Conservation (phyloP, 1,284 basidiomycete species). For the Cryptococcus maquisensis region DNA sequence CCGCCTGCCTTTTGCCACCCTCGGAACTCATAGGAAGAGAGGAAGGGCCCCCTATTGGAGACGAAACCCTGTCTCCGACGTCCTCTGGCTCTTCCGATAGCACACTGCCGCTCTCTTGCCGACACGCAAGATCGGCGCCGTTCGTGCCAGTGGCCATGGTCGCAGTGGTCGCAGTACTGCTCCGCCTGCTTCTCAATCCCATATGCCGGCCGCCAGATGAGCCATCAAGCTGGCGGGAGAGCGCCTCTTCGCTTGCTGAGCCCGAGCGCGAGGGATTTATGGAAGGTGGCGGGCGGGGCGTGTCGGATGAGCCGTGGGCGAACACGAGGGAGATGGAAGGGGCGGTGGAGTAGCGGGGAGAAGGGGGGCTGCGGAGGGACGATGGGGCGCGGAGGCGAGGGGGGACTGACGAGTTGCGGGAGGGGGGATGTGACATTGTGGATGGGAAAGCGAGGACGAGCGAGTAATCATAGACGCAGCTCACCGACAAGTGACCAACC, state of each 20-base stretch:
- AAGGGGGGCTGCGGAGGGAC: conserved; percentile 16
- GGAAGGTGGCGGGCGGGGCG: neutral
- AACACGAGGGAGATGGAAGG: conserved; percentile 35
- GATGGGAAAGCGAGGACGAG: no score
- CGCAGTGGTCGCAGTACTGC: conserved; percentile 31
- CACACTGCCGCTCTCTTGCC: conserved; percentile 25
- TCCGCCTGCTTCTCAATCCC: conserved; percentile 36
- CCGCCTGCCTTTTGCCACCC: neutral
- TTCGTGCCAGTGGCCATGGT: conserved; percentile 16
- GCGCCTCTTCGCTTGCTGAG: conserved; percentile 26
- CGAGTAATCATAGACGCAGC: no score
- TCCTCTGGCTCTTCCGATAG: neutral
- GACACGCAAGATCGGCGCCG: conserved; percentile 5
- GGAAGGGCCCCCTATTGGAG: conserved; percentile 19
- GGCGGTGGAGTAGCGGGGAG: conserved; percentile 20
- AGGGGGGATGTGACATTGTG: neutral
- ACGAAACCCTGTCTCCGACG: neutral
- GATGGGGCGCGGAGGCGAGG: conserved; percentile 5
- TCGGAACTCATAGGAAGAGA: neutral
- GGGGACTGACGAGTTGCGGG: conserved; percentile 12
- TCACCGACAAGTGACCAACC: no score
- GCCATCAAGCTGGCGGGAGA: conserved; percentile 39
- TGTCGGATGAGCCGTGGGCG: conserved; percentile 19
- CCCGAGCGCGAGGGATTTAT: conserved; percentile 6
- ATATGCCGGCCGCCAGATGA: conserved; percentile 38